These are phyloP conservation scores for Cryptococcus deneoformans DNA, from an alignment of 1,284 basidiomycete species.

Conservation along the genomic window DNA sequence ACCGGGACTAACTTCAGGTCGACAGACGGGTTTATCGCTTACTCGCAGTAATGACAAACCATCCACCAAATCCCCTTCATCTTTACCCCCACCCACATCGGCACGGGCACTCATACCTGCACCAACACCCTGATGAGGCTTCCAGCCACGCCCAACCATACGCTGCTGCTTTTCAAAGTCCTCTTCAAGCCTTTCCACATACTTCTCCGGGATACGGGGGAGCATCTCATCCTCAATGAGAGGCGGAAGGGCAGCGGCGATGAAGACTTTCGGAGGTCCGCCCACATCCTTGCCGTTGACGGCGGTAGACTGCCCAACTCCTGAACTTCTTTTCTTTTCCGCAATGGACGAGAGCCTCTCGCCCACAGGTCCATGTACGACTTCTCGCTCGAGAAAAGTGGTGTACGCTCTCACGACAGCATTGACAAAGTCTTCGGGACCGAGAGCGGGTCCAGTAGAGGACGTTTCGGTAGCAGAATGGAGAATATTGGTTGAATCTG, in stretches of 20 bases:
- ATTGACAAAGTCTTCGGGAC: constrained; percentile 38
- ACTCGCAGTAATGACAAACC: constrained; percentile 22
- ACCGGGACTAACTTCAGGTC: constrained; percentile 1
- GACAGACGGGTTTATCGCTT: constrained; percentile 12
- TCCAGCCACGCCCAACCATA: constrained; percentile 3
- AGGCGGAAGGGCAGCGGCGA: constrained; percentile 40
- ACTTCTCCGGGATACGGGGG: constrained; percentile 42
- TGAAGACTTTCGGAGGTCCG: constrained; percentile 25
- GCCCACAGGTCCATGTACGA: constrained; percentile 41
- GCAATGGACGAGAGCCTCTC: constrained; percentile 7
- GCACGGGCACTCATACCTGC: background rate
- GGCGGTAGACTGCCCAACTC: background rate
- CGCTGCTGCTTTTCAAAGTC: constrained; percentile 24
- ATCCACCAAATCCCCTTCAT: constrained; percentile 12
- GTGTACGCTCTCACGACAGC: constrained; percentile 32
- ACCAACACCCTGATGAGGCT: background rate
- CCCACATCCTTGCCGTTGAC: background rate
- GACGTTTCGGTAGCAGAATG: constrained; percentile 39
- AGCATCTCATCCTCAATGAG: constrained; percentile 38
- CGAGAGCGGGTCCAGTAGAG: constrained; percentile 35
- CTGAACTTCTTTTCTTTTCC: background rate
- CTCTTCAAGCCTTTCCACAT: constrained; percentile 36
- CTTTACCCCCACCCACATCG: background rate
- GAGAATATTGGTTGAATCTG: constrained; percentile 16
- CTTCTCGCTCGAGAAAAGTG: constrained; percentile 36